Evolutionary conservation across 371 early-diverging fungal genomes (phyloP).

Genomic region (Actinomortierella ambigua): DNA sequence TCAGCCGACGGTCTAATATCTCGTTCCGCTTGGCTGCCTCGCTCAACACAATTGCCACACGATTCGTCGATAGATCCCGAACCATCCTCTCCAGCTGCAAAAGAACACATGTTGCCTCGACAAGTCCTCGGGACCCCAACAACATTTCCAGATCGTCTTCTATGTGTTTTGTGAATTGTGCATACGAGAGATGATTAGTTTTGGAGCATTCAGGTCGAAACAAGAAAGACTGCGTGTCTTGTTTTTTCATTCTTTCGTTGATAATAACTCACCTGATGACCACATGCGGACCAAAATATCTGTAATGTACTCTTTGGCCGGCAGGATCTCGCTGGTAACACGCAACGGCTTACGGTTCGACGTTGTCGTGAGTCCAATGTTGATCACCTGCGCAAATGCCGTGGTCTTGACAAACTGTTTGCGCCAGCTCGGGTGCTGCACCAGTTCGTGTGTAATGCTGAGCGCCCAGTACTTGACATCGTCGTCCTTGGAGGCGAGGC

Average conservation of each 20-base stretch:
- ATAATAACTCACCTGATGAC: conserved; percentile 34
- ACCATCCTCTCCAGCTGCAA: conserved; percentile 31
- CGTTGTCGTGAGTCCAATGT: conserved; percentile 25
- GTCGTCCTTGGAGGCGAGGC: conserved; percentile 71
- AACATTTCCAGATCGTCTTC: conserved; percentile 19
- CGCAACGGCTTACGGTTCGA: conserved; percentile 24
- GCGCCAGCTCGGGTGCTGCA: conserved; percentile 23
- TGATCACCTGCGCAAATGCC: conserved; percentile 36
- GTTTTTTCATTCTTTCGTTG: too few species aligned
- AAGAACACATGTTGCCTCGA: conserved; percentile 26
- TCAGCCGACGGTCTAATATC: conserved; percentile 20
- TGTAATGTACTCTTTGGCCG: conserved; percentile 26
- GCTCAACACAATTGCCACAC: conserved; percentile 22
- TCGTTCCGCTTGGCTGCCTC: conserved; percentile 27
- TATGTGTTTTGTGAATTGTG: neutral
- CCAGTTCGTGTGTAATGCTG: conserved; percentile 59
- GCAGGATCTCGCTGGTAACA: conserved; percentile 20
- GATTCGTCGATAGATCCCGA: conserved; percentile 19
- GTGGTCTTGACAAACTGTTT: conserved; percentile 38
- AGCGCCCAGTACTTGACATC: conserved; percentile 80
- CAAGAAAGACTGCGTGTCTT: neutral
- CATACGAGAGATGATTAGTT: neutral
- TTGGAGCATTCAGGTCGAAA: neutral
- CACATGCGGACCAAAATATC: conserved; percentile 36
- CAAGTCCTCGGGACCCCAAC: conserved; percentile 10